phyloP scores from a whole-genome alignment of 129 eudicot genomes.

The Flaveria robusta region DNA sequence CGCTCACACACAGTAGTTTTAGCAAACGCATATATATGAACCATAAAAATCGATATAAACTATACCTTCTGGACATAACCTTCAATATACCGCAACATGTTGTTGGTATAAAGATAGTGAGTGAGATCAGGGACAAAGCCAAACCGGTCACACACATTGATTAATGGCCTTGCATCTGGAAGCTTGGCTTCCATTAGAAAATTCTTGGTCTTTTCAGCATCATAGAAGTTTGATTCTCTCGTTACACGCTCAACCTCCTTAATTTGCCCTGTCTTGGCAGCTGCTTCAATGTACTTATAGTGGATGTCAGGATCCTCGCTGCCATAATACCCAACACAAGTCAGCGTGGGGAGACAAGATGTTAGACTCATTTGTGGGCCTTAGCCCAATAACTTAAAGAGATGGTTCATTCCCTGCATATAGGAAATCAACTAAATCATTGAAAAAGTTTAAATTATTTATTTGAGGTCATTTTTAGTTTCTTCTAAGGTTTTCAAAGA shows the following conservation, averaged over 20 bases:
- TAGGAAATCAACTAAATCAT: background rate
- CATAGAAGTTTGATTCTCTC: conserved; percentile 92
- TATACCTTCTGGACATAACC: conserved; percentile 98
- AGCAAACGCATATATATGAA: background rate
- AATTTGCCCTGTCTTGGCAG: conserved; percentile 97
- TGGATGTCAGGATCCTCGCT: conserved; percentile 93
- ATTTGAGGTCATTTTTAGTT: background rate
- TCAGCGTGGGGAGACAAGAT: background rate
- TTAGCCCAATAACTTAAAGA: background rate
- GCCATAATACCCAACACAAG: background rate
- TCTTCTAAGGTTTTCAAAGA: background rate
- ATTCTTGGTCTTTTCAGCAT: conserved; percentile 89
- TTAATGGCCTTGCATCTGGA: conserved; percentile 97
- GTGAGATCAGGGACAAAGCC: conserved; percentile 98
- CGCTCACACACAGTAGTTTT: background rate
- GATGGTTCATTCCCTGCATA: background rate
- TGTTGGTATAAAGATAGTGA: conserved; percentile 82
- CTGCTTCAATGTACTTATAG: conserved; percentile 94
- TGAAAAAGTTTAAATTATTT: background rate
- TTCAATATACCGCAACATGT: conserved; percentile 98
- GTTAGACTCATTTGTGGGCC: background rate
- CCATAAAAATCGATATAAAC: background rate
- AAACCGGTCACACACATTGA: conserved; percentile 94
- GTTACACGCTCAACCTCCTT: conserved; percentile 99
- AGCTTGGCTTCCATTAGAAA: conserved; percentile 98